Evolutionary conservation across 192 early-diverging fungal genomes (phyloP).

Genomic region (Coemansia asiatica): DNA sequence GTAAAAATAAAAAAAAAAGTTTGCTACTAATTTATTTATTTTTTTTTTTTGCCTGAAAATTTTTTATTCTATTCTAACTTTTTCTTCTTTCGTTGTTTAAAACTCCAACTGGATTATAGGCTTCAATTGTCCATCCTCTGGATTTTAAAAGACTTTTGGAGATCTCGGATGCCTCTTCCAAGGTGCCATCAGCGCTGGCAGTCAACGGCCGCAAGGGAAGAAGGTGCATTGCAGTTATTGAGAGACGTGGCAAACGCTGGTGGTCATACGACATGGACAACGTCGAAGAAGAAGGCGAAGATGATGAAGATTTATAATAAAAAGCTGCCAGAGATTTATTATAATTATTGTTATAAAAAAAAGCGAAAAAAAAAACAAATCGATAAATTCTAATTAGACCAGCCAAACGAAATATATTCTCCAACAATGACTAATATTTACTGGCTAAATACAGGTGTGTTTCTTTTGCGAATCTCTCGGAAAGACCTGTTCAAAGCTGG

Average conservation of each 20-base stretch:
- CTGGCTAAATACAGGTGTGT: slow-evolving; percentile 33
- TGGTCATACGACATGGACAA: slow-evolving; percentile 54
- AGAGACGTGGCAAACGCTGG: slow-evolving; percentile 36
- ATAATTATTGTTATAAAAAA: not conserved
- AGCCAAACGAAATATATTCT: too few relatives aligned
- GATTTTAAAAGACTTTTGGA: slow-evolving; percentile 21
- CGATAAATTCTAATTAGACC: too few relatives aligned
- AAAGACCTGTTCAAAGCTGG: slow-evolving; percentile 50
- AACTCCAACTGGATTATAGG: slow-evolving; percentile 6
- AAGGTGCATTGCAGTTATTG: slow-evolving; percentile 41
- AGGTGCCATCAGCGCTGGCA: slow-evolving; percentile 10
- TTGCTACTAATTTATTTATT: not conserved
- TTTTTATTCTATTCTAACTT: not conserved
- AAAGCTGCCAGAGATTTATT: too few relatives aligned
- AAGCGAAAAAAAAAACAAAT: not conserved
- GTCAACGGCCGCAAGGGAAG: slow-evolving; percentile 36
- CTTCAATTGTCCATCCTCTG: slow-evolving; percentile 1
- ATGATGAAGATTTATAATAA: not conserved
- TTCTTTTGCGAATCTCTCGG: slow-evolving; percentile 47
- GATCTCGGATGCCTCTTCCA: slow-evolving; percentile 18
- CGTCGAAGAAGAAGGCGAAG: slow-evolving; percentile 4
- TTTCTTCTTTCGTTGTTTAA: not conserved
- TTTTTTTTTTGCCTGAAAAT: not conserved
- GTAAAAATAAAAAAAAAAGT: not conserved
- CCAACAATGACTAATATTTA: too few relatives aligned